phyloP scores from a whole-genome alignment of 2,329 filamentous ascomycete genomes.

The Phyllosticta citrichinensis region DNA sequence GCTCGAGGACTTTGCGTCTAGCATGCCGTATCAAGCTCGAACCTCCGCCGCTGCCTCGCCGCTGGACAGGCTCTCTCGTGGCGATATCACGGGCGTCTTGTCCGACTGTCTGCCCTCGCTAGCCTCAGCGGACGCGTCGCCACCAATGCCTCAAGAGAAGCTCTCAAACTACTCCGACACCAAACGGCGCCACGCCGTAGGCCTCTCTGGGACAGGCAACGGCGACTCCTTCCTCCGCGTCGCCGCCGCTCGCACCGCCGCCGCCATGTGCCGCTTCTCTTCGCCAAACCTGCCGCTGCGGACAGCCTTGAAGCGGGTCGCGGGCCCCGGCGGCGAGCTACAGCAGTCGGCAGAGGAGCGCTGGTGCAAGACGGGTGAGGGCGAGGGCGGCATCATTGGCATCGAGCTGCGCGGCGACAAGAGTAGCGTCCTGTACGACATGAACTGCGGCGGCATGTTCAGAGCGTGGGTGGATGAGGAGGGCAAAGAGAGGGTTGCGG shows the following conservation, averaged over 20 bases:
- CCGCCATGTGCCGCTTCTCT: conserved; percentile 60
- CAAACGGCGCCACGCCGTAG: conserved; percentile 35
- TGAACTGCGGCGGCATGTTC: conserved; percentile 84
- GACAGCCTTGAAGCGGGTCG: conserved; percentile 52
- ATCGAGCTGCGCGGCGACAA: conserved; percentile 51
- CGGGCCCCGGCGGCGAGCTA: conserved; percentile 63
- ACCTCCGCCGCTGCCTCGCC: conserved; percentile 12
- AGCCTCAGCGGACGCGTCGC: conserved; percentile 20
- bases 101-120: conserved; percentile 49
- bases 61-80: conserved; percentile 19
- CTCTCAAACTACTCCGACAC: not conserved
- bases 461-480: conserved; percentile 62
- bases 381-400: conserved; percentile 82
- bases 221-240: conserved; percentile 76
- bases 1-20: conserved; percentile 37
- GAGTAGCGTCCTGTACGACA: conserved; percentile 60
- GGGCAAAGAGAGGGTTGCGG: conserved; percentile 47
- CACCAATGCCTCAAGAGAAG: not conserved
- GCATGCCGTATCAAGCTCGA: conserved; percentile 15
- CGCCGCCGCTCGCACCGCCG: conserved; percentile 60
- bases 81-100: conserved; percentile 39
- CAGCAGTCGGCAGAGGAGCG: conserved; percentile 63
- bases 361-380: conserved; percentile 61
- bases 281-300: conserved; percentile 37
- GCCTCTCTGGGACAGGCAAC: conserved; percentile 72